Percentiles rank a stretch among this genome's conserved stretches.
These are phyloP conservation scores for Cyclotella baltica DNA, from an alignment of 108 stramenopile genomes.

Conservation along the genomic window DNA sequence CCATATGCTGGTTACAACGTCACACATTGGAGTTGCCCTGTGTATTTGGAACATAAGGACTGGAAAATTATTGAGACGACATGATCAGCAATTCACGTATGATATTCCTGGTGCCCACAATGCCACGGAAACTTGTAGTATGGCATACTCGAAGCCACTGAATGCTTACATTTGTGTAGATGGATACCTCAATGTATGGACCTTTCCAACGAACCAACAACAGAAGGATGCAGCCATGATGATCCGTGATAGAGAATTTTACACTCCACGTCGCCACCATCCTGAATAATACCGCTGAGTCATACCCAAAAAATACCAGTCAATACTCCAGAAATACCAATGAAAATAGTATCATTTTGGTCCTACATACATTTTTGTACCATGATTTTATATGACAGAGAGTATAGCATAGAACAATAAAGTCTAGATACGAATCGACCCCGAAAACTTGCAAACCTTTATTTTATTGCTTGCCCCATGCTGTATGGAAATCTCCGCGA, in stretches of 20 bases:
- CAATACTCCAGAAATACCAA: too few species aligned
- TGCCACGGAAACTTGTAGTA: not conserved
- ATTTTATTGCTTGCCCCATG: too few species aligned
- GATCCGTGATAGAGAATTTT: not conserved
- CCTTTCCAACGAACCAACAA: not conserved
- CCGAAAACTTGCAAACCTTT: too few species aligned
- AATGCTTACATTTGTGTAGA: not conserved
- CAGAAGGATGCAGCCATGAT: not conserved
- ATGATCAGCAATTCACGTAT: not conserved
- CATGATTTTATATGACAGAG: too few species aligned
- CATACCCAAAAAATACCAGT: too few species aligned
- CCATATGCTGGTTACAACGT: slow-evolving; percentile 12
- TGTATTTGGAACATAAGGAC: slow-evolving; percentile 15
- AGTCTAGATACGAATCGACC: too few species aligned
- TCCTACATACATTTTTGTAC: too few species aligned
- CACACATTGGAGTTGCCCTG: slow-evolving; percentile 10
- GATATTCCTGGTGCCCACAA: not conserved
- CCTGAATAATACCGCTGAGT: too few species aligned
- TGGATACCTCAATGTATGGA: not conserved
- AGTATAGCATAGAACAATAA: too few species aligned
- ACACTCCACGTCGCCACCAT: too few species aligned
- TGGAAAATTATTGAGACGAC: slow-evolving; percentile 2
- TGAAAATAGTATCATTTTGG: too few species aligned
- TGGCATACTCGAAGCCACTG: not conserved
- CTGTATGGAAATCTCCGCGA: too few species aligned